Conservation (phyloP, 192 early-diverging fungal genomes). For the Entophlyctis helioformis region DNA sequence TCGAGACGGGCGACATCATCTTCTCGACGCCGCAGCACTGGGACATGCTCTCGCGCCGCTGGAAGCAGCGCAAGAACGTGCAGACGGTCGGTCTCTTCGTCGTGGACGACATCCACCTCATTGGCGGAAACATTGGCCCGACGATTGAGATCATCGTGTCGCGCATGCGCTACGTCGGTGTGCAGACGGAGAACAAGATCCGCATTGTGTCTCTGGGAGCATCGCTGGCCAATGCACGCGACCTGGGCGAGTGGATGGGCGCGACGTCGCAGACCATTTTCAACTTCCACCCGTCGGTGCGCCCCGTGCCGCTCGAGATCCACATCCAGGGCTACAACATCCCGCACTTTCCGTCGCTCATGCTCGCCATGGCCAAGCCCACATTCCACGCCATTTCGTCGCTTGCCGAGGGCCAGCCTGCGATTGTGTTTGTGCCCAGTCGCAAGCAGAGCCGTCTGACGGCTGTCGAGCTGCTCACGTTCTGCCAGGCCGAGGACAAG, state of each 20-base stretch:
- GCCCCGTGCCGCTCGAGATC: slow-evolving; percentile 89
- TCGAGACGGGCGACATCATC: slow-evolving; percentile 88
- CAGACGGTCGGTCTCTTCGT: slow-evolving; percentile 81
- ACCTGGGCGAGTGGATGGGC: slow-evolving; percentile 96
- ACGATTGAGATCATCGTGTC: slow-evolving; percentile 89
- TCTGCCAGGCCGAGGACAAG: slow-evolving; percentile 64
- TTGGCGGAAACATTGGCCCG: slow-evolving; percentile 82
- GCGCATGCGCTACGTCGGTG: slow-evolving; percentile 84
- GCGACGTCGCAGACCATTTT: slow-evolving; percentile 62
- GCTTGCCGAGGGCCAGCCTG: slow-evolving; percentile 40
- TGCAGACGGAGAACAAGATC: slow-evolving; percentile 62
- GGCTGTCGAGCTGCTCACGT: slow-evolving; percentile 74
- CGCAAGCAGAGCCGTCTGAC: slow-evolving; percentile 80
- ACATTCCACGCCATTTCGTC: slow-evolving; percentile 67
- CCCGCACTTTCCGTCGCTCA: slow-evolving; percentile 87
- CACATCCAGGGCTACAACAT: slow-evolving; percentile 86
- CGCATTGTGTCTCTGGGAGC: slow-evolving; percentile 87
- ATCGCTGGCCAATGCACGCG: slow-evolving; percentile 92
- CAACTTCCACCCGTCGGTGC: slow-evolving; percentile 90
- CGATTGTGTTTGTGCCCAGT: slow-evolving; percentile 88
- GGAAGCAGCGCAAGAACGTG: slow-evolving; percentile 91
- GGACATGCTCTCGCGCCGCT: slow-evolving; percentile 88
- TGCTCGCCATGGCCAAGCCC: slow-evolving; percentile 88
- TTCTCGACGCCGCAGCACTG: slow-evolving; percentile 82
- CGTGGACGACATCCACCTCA: slow-evolving; percentile 88